Conservation (phyloP, 2,329 filamentous ascomycete genomes). For the Cercospora zeae-maydis region DNA sequence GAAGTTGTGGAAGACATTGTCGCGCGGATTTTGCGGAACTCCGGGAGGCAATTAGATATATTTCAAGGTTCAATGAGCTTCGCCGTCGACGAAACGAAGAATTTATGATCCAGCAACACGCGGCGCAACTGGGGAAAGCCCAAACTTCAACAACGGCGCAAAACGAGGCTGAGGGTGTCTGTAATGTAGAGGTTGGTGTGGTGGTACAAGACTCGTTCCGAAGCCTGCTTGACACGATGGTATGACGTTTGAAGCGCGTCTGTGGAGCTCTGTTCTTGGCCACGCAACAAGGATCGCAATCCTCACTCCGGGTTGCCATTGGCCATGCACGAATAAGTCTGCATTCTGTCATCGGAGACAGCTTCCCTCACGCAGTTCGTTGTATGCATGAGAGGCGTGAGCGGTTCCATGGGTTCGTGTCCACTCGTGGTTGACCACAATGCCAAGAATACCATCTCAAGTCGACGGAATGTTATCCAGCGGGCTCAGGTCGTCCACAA, state of each 20-base stretch:
- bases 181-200: slow-evolving; percentile 16
- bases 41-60: not conserved
- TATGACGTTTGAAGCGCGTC: slow-evolving; percentile 10
- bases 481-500: slow-evolving; percentile 30
- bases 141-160: not conserved
- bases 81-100: slow-evolving; percentile 3
- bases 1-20: slow-evolving; percentile 17
- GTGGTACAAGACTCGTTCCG: slow-evolving; percentile 9
- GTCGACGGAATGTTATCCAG: slow-evolving; percentile 20
- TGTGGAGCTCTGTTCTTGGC: slow-evolving; percentile 9
- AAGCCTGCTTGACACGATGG: slow-evolving; percentile 12
- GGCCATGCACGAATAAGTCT: not conserved
- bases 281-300: slow-evolving; percentile 6
- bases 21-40: not conserved
- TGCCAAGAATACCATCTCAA: slow-evolving; percentile 10
- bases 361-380: not conserved
- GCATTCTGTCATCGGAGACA: not conserved
- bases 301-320: not conserved
- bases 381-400: not conserved
- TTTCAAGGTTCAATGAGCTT: not conserved
- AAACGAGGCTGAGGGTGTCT: slow-evolving; percentile 8
- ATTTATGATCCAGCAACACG: not conserved
- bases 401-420: not conserved
- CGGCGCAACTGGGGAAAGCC: not conserved
- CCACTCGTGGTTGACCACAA: not conserved